Base-by-base conservation (phyloP, 441 rosid species). In the Euphorbia schlechtendalii region DNA sequence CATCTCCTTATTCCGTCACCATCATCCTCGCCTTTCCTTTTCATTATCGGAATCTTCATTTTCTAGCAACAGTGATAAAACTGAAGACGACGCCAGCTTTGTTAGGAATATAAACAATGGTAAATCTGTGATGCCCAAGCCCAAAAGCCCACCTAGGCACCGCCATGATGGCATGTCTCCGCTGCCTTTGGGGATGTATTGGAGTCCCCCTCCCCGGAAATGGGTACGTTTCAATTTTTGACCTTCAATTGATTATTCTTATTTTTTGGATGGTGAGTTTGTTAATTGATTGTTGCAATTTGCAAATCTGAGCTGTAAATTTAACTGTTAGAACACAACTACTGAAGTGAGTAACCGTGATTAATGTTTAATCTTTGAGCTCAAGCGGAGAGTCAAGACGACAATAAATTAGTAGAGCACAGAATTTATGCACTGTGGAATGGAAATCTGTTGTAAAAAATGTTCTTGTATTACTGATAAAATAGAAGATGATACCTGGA, bases 91-190 rank as follows among this genome's bases (percentile, higher is more conserved):
- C 63, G 1, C 2, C n/a, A 14, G 6, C 12, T 48, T 34, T 34
- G 9, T n/a, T n/a, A n/a, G n/a, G n/a, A n/a, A n/a, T n/a, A n/a
- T n/a, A n/a, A n/a, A n/a, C n/a, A n/a, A 34, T 5, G 40, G 40
- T 5, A 34, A 73, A 66, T 58, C 59, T 6, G 58, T 48, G 62
- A 34, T 3, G 52, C 68, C 81, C 22, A 64, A 61, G 28, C 71
- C 64, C 22, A 66, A 34, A 70, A 79, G 83, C 61, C 87, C 87
- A 14, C 92, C 88, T 8, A 78, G 66, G 63, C 89, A 88, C 80
- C 95, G 97, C 27, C 98, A 95, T 59, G 99, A 95, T 52, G 97
- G 97, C 55, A 80, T 70, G 32, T 92, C 98, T 64, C 97, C 98
- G 51, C 64, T 91, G 63, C 99, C 97, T 62, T 68, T 89, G 24